Conservation (phyloP, 108 stramenopile species). For the Asterionellopsis glacialis region DNA sequence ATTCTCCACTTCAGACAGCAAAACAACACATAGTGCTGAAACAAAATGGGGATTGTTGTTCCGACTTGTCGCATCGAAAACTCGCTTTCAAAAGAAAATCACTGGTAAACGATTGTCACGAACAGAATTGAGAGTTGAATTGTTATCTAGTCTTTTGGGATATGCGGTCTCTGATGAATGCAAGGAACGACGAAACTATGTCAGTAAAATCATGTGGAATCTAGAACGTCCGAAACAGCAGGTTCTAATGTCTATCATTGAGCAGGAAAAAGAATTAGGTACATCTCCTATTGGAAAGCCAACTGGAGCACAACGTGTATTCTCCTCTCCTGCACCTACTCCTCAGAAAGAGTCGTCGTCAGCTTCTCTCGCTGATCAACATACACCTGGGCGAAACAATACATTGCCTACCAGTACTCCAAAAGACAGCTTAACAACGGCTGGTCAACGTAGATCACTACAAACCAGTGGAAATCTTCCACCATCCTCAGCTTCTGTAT, state of each 20-base stretch:
- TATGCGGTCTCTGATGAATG: conserved; percentile 31
- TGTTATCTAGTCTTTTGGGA: conserved; percentile 31
- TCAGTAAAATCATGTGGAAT: conserved; percentile 34
- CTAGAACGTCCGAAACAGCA: conserved; percentile 24
- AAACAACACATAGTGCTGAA: too few species aligned
- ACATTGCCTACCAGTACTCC: background rate
- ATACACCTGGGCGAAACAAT: background rate
- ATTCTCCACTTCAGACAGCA: too few species aligned
- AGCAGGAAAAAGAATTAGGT: background rate
- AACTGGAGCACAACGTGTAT: background rate
- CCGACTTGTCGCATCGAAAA: too few species aligned
- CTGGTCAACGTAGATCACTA: background rate
- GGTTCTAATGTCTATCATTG: conserved; percentile 36
- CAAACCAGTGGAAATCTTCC: too few species aligned
- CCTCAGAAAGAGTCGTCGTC: too few species aligned
- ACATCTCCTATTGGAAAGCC: background rate
- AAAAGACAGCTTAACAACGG: background rate
- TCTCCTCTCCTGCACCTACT: background rate
- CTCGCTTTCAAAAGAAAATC: background rate
- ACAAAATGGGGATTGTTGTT: too few species aligned
- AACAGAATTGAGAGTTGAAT: conserved; percentile 1
- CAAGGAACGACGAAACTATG: conserved; percentile 30
- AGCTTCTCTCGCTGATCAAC: too few species aligned
- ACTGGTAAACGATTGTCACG: background rate
- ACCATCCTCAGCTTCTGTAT: too few species aligned